Percentiles rank a stretch among this genome's conserved stretches.
Evolutionary conservation across 768 basidiomycete genomes (phyloP).

Genomic region (Galerina marginata): DNA sequence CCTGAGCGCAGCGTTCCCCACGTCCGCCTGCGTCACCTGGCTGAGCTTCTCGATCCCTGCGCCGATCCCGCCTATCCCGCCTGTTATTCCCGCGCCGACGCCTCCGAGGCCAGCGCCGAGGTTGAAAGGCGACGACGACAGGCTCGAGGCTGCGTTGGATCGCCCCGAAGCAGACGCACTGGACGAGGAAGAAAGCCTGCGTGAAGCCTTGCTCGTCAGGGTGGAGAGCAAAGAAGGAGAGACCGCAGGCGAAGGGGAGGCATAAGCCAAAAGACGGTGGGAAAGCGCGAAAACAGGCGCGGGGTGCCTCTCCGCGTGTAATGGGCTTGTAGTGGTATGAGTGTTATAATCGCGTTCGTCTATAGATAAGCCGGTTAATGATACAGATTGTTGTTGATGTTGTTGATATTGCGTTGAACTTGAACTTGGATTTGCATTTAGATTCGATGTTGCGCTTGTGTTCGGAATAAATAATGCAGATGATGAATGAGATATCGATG

Average conservation of each 20-base stretch:
- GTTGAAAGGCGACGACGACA: constrained; percentile 27
- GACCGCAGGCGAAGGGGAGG: constrained; percentile 27
- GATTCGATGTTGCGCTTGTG: too few species aligned
- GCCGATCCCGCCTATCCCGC: background rate
- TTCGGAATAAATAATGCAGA: too few species aligned
- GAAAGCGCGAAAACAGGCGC: constrained; percentile 62
- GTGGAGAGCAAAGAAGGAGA: background rate
- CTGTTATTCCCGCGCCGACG: constrained; percentile 10
- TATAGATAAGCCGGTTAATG: too few species aligned
- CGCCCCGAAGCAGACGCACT: constrained; percentile 14
- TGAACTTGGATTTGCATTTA: too few species aligned
- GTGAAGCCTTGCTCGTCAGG: constrained; percentile 9
- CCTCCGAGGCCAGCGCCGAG: constrained; percentile 18
- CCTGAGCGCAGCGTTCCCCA: constrained; percentile 57
- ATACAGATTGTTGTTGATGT: too few species aligned
- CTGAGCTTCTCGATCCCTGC: constrained; percentile 22
- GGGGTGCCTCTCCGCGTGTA: too few species aligned
- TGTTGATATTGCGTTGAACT: too few species aligned
- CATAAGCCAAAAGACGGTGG: constrained; percentile 66
- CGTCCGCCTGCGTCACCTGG: constrained; percentile 48
- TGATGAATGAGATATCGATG: too few species aligned
- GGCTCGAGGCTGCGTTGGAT: constrained; percentile 1
- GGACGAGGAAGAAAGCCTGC: constrained; percentile 27
- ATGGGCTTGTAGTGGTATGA: too few species aligned
- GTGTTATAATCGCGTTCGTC: too few species aligned